Evolutionary conservation across 495 filamentous ascomycete genomes (phyloP).

Genomic region (Copromyces sp.): DNA sequence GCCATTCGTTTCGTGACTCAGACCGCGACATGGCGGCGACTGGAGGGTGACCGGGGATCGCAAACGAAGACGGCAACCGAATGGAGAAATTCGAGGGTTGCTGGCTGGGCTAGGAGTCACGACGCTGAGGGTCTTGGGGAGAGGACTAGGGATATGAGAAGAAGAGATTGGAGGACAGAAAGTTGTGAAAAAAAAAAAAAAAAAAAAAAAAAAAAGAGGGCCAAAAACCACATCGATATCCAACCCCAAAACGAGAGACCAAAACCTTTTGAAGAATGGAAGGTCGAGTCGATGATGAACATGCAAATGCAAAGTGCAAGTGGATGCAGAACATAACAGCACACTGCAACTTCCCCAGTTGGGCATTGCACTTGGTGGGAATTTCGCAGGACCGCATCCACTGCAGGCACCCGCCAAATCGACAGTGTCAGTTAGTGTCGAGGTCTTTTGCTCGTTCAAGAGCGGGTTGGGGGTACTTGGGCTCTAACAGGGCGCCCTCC

Average conservation of each 20-base stretch:
- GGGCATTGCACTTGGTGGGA: neutral
- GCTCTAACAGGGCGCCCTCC: neutral
- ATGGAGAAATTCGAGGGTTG: constrained; percentile 3
- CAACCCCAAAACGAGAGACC: neutral
- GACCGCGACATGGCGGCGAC: constrained; percentile 14
- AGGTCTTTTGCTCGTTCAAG: neutral
- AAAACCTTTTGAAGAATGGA: neutral
- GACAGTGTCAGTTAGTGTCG: neutral
- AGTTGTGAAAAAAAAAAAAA: neutral
- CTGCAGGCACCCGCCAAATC: neutral
- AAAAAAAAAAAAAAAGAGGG: neutral
- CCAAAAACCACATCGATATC: neutral
- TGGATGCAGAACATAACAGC: neutral
- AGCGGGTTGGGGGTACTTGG: neutral
- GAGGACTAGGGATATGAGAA: neutral
- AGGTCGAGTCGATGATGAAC: neutral
- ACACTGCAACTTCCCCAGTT: neutral
- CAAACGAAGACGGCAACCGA: constrained; percentile 6
- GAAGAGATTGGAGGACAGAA: neutral
- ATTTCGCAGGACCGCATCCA: neutral
- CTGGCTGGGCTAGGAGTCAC: neutral
- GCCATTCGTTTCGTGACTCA: constrained; percentile 21
- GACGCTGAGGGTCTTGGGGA: neutral
- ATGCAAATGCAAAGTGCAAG: neutral
- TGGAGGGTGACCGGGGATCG: constrained; percentile 4